Base-by-base conservation (phyloP, 345 rosid species). In the Murraya koenigii region DNA sequence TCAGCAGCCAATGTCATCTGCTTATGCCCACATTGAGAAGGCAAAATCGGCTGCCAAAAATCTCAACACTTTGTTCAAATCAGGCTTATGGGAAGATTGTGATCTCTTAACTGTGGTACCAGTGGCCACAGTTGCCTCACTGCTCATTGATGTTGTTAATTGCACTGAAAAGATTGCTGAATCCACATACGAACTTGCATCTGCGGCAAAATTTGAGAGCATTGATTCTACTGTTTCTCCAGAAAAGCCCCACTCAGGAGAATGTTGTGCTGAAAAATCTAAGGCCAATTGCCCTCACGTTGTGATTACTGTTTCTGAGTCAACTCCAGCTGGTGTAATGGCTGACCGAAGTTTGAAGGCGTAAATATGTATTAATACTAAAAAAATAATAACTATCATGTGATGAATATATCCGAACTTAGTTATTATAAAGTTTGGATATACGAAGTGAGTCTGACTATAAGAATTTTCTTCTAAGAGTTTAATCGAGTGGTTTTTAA, bases 131-230 rank as follows among this genome's bases (percentile, higher is more conserved):
- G 86, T 89, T 7, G 86, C 88, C 65, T 91, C 94, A 0, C 71
- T 92, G 1, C 84, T 94, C 4, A 84, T 80, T 25, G 93, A 92
- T 20, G 80, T 89, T 41, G 89, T 86, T 35, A 76, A 82, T 5
- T 82, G 84, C 79, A 85, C 84, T 2, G 88, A 92, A 62, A 83
- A 79, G 56, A 85, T 92, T 30, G 85, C 86, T n/a, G 89, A 92
- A 72, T 80, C 89, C 0, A 81, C 86, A 25, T 69, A 81, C 52
- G 90, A 92, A 75, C 89, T 93, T 30, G 88, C 93, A 25, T 80
- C 87, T 0, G 76, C 69, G 28, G 94, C 95, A 5, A 64, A 78
- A 15, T 90, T 93, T 75, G 77, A 83, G 77, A 79, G 47, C 25
- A 20, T 13, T 49, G 85, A 87, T 17, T 32, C 84, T 3, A 61